Evolutionary conservation across 805 yeast species (phyloP).

Genomic region (Saturnispora bothae): DNA sequence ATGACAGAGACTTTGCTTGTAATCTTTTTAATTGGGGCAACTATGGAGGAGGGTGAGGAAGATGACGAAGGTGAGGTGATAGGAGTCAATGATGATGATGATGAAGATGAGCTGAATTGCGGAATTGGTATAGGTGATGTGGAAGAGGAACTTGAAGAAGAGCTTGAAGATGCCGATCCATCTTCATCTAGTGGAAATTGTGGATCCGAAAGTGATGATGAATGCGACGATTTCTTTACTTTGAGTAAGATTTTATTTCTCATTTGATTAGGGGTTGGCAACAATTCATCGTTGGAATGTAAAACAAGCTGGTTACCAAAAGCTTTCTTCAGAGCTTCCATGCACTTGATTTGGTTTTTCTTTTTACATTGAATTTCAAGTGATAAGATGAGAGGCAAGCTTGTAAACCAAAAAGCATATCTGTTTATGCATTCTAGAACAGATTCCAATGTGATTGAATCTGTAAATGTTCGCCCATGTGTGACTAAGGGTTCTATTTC

Average conservation of each 20-base stretch:
- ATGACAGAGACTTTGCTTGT: slow-evolving; percentile 18
- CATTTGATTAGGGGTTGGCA: slow-evolving; percentile 70
- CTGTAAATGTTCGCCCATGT: slow-evolving; percentile 81
- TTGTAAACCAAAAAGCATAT: slow-evolving; percentile 81
- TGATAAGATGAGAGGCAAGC: slow-evolving; percentile 77
- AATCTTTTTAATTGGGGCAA: slow-evolving; percentile 15
- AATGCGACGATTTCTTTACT: slow-evolving; percentile 44
- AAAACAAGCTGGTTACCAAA: slow-evolving; percentile 50
- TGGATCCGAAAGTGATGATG: slow-evolving; percentile 4
- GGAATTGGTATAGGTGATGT: no score
- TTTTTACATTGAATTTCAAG: slow-evolving; percentile 72
- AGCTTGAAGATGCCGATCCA: slow-evolving; percentile 13
- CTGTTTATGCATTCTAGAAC: slow-evolving; percentile 68
- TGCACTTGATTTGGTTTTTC: slow-evolving; percentile 56
- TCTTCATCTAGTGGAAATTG: slow-evolving; percentile 3
- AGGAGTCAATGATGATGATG: slow-evolving; percentile 24
- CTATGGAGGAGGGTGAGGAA: slow-evolving; percentile 5
- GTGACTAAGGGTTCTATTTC: slow-evolving; percentile 68
- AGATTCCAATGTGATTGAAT: slow-evolving; percentile 55
- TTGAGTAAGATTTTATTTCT: slow-evolving; percentile 67
- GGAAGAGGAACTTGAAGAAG: slow-evolving; percentile 10
- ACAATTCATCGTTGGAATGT: slow-evolving; percentile 12
- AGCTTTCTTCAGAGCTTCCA: slow-evolving; percentile 38
- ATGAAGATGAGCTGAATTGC: background rate
- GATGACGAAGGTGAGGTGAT: slow-evolving; percentile 14